Evolutionary conservation across 306 rosid genomes (phyloP).

Genomic region (Pyrus communis): DNA sequence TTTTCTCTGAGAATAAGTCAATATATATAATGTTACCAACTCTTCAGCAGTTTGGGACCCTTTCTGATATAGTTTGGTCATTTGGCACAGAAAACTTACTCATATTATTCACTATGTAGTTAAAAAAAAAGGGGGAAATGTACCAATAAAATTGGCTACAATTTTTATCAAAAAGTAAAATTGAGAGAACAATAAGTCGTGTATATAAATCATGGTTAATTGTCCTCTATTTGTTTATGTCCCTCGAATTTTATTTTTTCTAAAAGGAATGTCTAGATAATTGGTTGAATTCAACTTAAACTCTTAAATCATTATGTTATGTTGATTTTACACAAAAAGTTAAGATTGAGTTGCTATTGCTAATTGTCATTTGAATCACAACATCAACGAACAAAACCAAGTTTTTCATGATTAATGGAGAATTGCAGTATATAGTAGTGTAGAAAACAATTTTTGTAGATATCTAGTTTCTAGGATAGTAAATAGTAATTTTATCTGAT

Average conservation of each 20-base stretch:
- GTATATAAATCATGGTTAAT: too few relatives aligned
- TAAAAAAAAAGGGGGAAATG: not conserved
- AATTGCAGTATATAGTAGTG: not conserved
- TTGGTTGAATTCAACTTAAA: not conserved
- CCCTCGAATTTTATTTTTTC: too few relatives aligned
- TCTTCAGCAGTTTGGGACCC: constrained; percentile 1
- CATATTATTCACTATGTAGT: not conserved
- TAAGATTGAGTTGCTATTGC: not conserved
- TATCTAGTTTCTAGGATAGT: not conserved
- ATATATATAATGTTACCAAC: constrained; percentile 18
- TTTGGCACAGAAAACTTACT: not conserved
- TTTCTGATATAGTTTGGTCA: not conserved
- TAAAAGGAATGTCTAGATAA: not conserved
- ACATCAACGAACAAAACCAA: not conserved
- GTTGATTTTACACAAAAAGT: not conserved
- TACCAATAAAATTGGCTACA: not conserved
- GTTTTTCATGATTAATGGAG: not conserved
- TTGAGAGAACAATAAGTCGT: not conserved
- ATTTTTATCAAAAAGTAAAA: not conserved
- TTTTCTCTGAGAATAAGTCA: constrained; percentile 22
- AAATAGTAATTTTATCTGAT: not conserved
- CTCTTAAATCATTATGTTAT: not conserved
- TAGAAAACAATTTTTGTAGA: not conserved
- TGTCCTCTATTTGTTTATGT: too few relatives aligned
- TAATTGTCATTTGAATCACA: not conserved